A percentile compares a stretch with the other conserved stretches of the same genome.
These are phyloP conservation scores for Picochlorum sp. DNA, from an alignment of 139 green algal genomes.

Conservation along the genomic window DNA sequence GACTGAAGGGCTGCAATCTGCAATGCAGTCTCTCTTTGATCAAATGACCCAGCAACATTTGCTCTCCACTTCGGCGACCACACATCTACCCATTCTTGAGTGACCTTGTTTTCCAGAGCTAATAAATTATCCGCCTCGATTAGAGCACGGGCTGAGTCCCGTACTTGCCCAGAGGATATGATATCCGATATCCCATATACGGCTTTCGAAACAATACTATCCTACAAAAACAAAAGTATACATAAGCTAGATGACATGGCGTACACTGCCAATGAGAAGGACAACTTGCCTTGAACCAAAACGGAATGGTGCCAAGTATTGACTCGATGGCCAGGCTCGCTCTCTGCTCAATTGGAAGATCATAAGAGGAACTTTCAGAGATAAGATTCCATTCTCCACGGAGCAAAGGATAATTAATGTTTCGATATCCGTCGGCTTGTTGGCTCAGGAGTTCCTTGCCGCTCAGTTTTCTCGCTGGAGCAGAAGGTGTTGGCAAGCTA, in stretches of 20 bases:
- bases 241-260: no score
- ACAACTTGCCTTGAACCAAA: slow-evolving; percentile 34
- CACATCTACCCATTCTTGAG: slow-evolving; percentile 18
- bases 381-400: slow-evolving; percentile 41
- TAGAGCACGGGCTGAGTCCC: slow-evolving; percentile 18
- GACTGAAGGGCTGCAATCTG: slow-evolving; percentile 46
- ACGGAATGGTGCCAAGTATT: slow-evolving; percentile 38
- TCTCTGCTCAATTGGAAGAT: slow-evolving; percentile 24
- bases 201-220: neutral
- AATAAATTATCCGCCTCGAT: slow-evolving; percentile 23
- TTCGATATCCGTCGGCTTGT: slow-evolving; percentile 48
- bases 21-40: slow-evolving; percentile 28
- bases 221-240: no score
- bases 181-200: slow-evolving; percentile 1
- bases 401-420: slow-evolving; percentile 45
- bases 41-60: slow-evolving; percentile 7
- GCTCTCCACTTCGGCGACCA: slow-evolving; percentile 38
- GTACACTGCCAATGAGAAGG: no score
- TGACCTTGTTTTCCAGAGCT: slow-evolving; percentile 5
- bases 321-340: slow-evolving; percentile 28
- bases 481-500: neutral
- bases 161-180: neutral
- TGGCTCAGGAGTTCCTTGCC: slow-evolving; percentile 16
- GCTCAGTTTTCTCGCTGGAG: neutral
- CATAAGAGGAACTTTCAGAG: slow-evolving; percentile 2